phyloP scores from a whole-genome alignment of 805 yeast species.

The Peterozyma toletana region DNA sequence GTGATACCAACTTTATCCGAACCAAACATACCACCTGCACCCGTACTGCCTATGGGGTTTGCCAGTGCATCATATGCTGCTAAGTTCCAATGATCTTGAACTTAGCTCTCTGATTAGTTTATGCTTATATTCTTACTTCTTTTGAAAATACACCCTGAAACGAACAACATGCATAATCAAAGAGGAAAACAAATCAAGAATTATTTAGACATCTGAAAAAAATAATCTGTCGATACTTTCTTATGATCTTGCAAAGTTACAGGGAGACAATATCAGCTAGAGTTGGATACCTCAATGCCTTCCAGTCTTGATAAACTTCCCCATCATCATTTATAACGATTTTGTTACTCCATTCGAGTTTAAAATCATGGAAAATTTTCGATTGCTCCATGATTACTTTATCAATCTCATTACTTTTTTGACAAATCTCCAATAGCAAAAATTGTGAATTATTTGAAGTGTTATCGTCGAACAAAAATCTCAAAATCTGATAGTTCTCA shows the following conservation, averaged over 20 bases:
- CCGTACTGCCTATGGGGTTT: no score
- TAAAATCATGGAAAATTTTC: neutral
- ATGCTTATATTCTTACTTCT: no score
- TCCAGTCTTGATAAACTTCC: conserved; percentile 1
- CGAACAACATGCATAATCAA: no score
- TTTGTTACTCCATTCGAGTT: conserved; percentile 1
- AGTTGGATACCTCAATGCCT: neutral
- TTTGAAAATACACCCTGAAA: no score
- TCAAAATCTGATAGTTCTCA: conserved; percentile 2
- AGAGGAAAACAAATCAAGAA: neutral
- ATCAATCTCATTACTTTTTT: neutral
- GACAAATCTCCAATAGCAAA: conserved; percentile 1
- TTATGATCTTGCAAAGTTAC: neutral
- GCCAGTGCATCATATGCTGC: no score
- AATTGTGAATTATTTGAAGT: conserved; percentile 1
- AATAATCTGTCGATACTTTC: neutral
- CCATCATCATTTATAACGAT: neutral
- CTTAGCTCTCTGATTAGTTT: no score
- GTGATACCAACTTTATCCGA: no score
- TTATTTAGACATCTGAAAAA: neutral
- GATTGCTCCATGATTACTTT: neutral
- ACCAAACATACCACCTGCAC: no score
- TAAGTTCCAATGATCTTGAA: no score
- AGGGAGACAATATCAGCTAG: neutral
- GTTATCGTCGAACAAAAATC: conserved; percentile 6